These are phyloP conservation scores for Aphanomyces astaci DNA, from an alignment of 352 stramenopile species.

Conservation along the genomic window DNA sequence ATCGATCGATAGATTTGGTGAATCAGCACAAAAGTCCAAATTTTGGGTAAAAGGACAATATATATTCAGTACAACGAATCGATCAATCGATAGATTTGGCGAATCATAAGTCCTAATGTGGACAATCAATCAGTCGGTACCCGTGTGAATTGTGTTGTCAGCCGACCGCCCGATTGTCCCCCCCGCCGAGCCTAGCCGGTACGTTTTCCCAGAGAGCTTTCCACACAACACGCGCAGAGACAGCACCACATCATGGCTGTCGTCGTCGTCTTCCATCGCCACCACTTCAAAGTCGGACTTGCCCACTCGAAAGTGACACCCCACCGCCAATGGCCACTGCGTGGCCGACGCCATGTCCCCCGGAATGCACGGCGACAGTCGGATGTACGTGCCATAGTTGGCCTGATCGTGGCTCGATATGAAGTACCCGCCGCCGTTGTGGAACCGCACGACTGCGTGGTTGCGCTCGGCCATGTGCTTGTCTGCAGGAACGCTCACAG, in stretches of 20 bases:
- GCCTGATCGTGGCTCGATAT: slow-evolving; percentile 36
- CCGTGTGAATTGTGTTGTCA: slow-evolving; percentile 88
- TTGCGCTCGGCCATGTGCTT: slow-evolving; percentile 45
- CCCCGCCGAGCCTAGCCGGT: slow-evolving; percentile 79
- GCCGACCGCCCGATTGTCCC: slow-evolving; percentile 76
- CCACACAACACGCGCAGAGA: slow-evolving; percentile 51
- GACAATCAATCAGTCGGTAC: background rate
- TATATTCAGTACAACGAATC: no score
- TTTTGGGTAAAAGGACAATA: no score
- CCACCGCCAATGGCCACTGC: slow-evolving; percentile 62
- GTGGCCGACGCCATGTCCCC: slow-evolving; percentile 52
- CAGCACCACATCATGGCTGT: slow-evolving; percentile 32
- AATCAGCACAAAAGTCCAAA: no score
- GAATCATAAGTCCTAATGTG: background rate
- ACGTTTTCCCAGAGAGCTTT: slow-evolving; percentile 61
- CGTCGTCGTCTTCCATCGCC: slow-evolving; percentile 47
- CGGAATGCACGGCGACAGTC: slow-evolving; percentile 36
- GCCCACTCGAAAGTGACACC: slow-evolving; percentile 61
- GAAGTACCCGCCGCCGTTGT: slow-evolving; percentile 54
- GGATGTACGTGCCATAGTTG: slow-evolving; percentile 64
- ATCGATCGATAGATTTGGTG: no score
- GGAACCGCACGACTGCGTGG: slow-evolving; percentile 54
- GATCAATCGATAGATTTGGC: no score
- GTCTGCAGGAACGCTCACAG: slow-evolving; percentile 61
- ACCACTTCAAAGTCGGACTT: slow-evolving; percentile 76